Evolutionary conservation across 768 basidiomycete species (phyloP).

Genomic region (Pleurotus pulmonarius): DNA sequence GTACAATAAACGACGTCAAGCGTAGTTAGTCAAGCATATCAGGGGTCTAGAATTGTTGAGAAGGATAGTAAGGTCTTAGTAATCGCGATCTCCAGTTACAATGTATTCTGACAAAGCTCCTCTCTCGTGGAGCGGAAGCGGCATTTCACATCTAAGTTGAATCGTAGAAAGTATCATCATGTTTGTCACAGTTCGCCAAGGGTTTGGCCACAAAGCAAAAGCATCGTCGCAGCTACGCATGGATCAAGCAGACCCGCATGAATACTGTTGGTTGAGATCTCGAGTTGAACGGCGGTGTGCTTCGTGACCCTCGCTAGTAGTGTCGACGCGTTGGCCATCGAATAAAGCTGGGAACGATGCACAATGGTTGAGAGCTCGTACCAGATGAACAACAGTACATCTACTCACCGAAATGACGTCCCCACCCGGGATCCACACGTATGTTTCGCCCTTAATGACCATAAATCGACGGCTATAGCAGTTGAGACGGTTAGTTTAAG

Average conservation of each 20-base stretch:
- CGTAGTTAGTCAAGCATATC: too few relatives aligned
- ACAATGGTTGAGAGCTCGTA: background rate
- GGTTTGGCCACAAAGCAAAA: conserved; percentile 59
- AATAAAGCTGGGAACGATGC: conserved; percentile 39
- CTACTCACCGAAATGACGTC: conserved; percentile 44
- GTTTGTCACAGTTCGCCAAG: conserved; percentile 39
- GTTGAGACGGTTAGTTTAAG: background rate
- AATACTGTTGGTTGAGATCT: conserved; percentile 53
- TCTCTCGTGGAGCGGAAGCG: too few relatives aligned
- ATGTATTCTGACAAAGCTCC: too few relatives aligned
- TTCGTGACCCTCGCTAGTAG: conserved; percentile 51
- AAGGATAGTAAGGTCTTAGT: too few relatives aligned
- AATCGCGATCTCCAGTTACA: too few relatives aligned
- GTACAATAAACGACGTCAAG: too few relatives aligned
- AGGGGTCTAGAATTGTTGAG: too few relatives aligned
- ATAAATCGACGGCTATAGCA: conserved; percentile 42
- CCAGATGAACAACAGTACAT: conserved; percentile 17
- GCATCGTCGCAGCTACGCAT: conserved; percentile 44
- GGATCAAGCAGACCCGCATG: conserved; percentile 51
- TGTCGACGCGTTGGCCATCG: conserved; percentile 28
- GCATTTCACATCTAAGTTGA: too few relatives aligned
- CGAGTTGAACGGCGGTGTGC: conserved; percentile 43
- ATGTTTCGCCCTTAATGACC: conserved; percentile 45
- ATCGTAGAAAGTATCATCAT: too few relatives aligned
- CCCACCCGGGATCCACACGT: conserved; percentile 54